These are phyloP conservation scores for Gaeumannomyces sp. DNA, from an alignment of 2,329 filamentous ascomycete genomes.

Conservation along the genomic window DNA sequence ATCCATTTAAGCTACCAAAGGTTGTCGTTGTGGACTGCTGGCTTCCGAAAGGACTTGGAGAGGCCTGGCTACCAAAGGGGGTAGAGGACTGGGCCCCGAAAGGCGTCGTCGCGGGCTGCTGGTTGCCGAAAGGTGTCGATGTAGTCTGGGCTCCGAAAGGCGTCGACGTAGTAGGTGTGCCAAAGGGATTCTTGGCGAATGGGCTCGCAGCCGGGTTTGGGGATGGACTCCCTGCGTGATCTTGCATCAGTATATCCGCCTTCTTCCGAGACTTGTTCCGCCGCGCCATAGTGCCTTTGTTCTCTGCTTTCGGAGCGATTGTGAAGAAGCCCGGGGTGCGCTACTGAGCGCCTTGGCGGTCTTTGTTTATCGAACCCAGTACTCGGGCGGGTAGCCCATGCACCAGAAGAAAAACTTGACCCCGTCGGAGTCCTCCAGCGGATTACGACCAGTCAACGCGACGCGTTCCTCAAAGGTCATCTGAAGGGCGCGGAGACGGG, in stretches of 20 bases:
- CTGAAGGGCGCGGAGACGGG: too few relatives aligned
- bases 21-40: not conserved
- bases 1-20: not conserved
- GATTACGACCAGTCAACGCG: too few relatives aligned
- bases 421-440: too few relatives aligned
- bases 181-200: conserved; percentile 8
- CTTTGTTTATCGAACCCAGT: too few relatives aligned
- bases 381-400: too few relatives aligned
- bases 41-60: not conserved
- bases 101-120: not conserved
- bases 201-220: conserved; percentile 10
- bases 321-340: too few relatives aligned
- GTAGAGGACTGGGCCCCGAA: not conserved
- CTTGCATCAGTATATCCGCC: conserved; percentile 4
- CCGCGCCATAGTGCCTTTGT: not conserved
- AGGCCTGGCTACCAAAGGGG: too few relatives aligned
- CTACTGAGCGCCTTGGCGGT: too few relatives aligned
- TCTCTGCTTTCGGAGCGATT: not conserved
- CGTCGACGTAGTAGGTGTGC: not conserved
- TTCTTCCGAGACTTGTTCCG: not conserved
- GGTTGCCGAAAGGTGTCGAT: not conserved
- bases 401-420: too few relatives aligned
- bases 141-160: conserved; percentile 4
- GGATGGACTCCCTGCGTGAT: conserved; percentile 9
- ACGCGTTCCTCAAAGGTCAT: too few relatives aligned